Conservation (phyloP, 2,329 filamentous ascomycete species). For the Trichophyton simii region DNA sequence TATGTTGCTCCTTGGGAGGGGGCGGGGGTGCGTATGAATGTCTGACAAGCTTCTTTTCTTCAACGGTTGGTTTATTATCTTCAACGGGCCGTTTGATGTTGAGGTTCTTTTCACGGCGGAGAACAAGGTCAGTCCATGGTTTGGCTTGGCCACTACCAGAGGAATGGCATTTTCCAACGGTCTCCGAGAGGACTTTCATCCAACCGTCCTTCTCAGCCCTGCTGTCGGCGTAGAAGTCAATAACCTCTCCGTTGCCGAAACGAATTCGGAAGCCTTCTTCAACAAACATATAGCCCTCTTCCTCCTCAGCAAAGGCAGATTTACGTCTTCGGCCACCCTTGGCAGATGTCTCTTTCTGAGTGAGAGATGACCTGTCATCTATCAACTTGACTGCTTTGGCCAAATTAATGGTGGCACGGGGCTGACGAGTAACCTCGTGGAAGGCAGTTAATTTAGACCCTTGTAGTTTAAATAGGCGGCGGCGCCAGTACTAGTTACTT, state of each 20-base stretch:
- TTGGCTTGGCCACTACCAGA: slow-evolving; percentile 35
- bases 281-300: slow-evolving; percentile 99
- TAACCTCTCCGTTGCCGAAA: slow-evolving; percentile 95
- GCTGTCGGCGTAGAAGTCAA: slow-evolving; percentile 95
- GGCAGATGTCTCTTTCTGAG: slow-evolving; percentile 67
- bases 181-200: slow-evolving; percentile 77
- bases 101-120: slow-evolving; percentile 35
- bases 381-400: slow-evolving; percentile 86
- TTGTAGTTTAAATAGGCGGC: slow-evolving; percentile 88
- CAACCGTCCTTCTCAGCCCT: slow-evolving; percentile 79
- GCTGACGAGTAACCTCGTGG: slow-evolving; percentile 89
- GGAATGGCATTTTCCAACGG: slow-evolving; percentile 44
- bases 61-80: slow-evolving; percentile 10
- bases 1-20: slow-evolving; percentile 18
- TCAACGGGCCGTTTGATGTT: slow-evolving; percentile 17
- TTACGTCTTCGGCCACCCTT: slow-evolving; percentile 70
- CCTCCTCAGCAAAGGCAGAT: slow-evolving; percentile 92
- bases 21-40: slow-evolving; percentile 6
- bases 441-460: slow-evolving; percentile 88
- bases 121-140: slow-evolving; percentile 51
- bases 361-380: slow-evolving; percentile 74
- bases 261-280: slow-evolving; percentile 98
- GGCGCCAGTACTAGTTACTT: slow-evolving; percentile 71
- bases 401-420: slow-evolving; percentile 91
- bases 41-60: slow-evolving; percentile 3